Percentiles rank a stretch among this genome's conserved stretches.
These are phyloP conservation scores for Erodium maritimum DNA, from an alignment of 345 rosid genomes.

Conservation along the genomic window DNA sequence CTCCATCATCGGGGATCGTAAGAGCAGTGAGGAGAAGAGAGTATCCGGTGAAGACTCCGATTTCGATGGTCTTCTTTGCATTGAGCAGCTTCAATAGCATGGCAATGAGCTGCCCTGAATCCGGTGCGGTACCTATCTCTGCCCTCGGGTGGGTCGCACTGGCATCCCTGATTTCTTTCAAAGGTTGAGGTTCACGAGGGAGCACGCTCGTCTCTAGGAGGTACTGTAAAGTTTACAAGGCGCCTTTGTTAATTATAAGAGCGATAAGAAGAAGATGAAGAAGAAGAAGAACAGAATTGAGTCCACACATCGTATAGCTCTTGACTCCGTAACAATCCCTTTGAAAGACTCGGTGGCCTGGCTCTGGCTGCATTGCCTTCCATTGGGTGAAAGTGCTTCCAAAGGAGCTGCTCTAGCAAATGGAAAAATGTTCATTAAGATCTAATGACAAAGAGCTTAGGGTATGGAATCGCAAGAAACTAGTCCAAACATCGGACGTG, in stretches of 20 bases:
- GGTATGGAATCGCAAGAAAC: too few relatives aligned
- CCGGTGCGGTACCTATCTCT: constrained; percentile 49
- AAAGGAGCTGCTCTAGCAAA: background rate
- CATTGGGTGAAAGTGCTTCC: constrained; percentile 29
- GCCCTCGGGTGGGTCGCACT: constrained; percentile 50
- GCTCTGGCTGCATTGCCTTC: too few relatives aligned
- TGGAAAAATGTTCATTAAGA: background rate
- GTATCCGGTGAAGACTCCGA: constrained; percentile 77
- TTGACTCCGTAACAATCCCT: constrained; percentile 37
- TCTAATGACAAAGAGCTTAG: too few relatives aligned
- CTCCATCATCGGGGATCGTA: constrained; percentile 59
- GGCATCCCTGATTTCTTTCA: constrained; percentile 49
- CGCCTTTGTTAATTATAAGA: background rate
- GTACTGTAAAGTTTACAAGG: constrained; percentile 30
- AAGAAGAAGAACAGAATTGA: background rate
- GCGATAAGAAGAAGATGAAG: background rate
- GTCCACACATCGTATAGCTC: constrained; percentile 38
- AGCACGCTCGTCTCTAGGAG: constrained; percentile 53
- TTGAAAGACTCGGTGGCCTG: constrained; percentile 5
- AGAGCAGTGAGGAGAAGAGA: constrained; percentile 84
- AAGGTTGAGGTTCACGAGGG: constrained; percentile 52
- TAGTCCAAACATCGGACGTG: too few relatives aligned
- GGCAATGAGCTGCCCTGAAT: constrained; percentile 56
- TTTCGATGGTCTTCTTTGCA: constrained; percentile 53
- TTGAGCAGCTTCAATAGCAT: constrained; percentile 44